Evolutionary conservation across 2,329 filamentous ascomycete species (phyloP), one percentile per base, ranked within the genome.

Genomic region (Colletotrichum abscissum): DNA sequence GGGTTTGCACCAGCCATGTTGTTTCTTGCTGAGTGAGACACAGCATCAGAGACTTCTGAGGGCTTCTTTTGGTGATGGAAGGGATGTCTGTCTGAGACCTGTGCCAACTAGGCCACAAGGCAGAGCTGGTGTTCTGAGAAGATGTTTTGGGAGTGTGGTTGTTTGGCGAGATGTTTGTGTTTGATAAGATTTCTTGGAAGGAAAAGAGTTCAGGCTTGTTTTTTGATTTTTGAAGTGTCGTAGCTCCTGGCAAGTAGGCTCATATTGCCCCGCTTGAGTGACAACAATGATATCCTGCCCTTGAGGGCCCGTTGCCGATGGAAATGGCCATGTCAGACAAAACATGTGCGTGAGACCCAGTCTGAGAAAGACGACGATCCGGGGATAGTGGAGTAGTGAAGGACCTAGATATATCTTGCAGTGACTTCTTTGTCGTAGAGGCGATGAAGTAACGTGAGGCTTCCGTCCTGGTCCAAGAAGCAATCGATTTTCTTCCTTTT

Each of bases 1-100:
- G 59, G 54, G 42, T 30, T 49, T 64, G n/a, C 42, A 55, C 56
- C 55, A n/a, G 49, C 49, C 60, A 65, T 42, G 35, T 65, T 49
- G 56, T 66, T 56, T 66, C 38, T n/a, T 30, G 28, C 24, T 62
- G 60, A 55, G 55, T 71, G 55, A 70, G 56, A 57, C 56, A 49
- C 56, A 55, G 67, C 70, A 65, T 57, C 63, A n/a, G 42, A 16
- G 56, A 49, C 33, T 19, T 38, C 52, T n/a, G 60, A n/a, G 58
- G 66, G 60, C 46, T 62, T 38, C 28, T 62, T 46, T 56, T 57
- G 66, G 52, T 56, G 58, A 63, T 56, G 55, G 56, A 49, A 73
- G 67, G 67, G 67, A 66, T 71, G 67, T 73, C 56, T 71, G 67
- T 73, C 56, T 73, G 56, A 73, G 71, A 73, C 55, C 55, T 24